Evolutionary conservation across 805 yeast species (phyloP).

Genomic region (Clavispora vitiphila): DNA sequence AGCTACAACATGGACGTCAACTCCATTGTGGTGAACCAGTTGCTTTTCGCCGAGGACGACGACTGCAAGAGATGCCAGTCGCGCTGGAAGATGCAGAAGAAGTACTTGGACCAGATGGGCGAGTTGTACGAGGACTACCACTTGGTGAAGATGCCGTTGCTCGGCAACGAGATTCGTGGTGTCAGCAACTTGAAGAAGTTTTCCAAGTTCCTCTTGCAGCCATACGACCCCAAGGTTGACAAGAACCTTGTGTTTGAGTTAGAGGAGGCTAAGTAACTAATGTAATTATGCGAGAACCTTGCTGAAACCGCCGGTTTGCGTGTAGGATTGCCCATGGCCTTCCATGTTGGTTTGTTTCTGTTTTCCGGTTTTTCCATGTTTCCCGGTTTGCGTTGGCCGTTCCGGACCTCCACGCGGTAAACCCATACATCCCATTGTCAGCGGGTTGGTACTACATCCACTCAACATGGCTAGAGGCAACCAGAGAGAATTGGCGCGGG

Average conservation of each 20-base stretch:
- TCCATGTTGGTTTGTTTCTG: too few relatives aligned
- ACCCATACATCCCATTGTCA: background rate
- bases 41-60: slow-evolving; percentile 77
- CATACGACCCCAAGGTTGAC: slow-evolving; percentile 67
- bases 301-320: too few relatives aligned
- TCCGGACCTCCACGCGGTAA: background rate
- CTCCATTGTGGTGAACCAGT: slow-evolving; percentile 92
- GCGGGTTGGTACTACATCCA: background rate
- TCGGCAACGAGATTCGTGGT: slow-evolving; percentile 95
- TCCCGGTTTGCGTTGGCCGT: too few relatives aligned
- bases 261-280: slow-evolving; percentile 38
- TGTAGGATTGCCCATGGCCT: too few relatives aligned
- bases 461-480: slow-evolving; percentile 85
- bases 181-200: slow-evolving; percentile 77
- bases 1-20: slow-evolving; percentile 95
- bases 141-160: slow-evolving; percentile 89
- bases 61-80: slow-evolving; percentile 89
- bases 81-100: slow-evolving; percentile 93
- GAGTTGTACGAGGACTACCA: slow-evolving; percentile 97
- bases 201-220: slow-evolving; percentile 72
- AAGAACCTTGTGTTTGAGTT: slow-evolving; percentile 48
- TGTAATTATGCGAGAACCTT: background rate
- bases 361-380: too few relatives aligned
- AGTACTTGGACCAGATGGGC: slow-evolving; percentile 90
- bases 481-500: slow-evolving; percentile 92